Percentiles rank a stretch among this genome's conserved stretches.
phyloP scores from a whole-genome alignment of 805 yeast genomes.

The Lachancea sp. region DNA sequence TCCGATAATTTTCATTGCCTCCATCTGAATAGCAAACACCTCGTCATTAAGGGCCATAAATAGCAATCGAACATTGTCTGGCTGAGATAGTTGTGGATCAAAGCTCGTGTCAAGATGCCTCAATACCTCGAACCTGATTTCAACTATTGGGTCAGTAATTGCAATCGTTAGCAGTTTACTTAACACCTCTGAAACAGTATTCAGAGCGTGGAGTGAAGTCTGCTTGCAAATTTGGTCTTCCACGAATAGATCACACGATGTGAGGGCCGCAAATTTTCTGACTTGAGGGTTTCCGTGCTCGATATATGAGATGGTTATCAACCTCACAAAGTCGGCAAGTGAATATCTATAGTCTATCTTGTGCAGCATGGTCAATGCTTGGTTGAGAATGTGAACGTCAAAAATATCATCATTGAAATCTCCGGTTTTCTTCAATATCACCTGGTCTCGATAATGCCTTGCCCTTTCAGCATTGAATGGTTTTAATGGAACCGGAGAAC shows the following conservation, averaged over 20 bases:
- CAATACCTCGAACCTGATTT: constrained; percentile 75
- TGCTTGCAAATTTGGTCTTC: constrained; percentile 81
- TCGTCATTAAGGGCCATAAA: constrained; percentile 92
- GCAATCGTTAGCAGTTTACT: constrained; percentile 75
- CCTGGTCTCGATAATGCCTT: constrained; percentile 65
- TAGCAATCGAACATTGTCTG: constrained; percentile 76
- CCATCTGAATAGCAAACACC: constrained; percentile 71
- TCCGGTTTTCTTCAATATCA: constrained; percentile 65
- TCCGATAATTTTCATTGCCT: constrained; percentile 74
- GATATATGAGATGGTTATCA: constrained; percentile 75
- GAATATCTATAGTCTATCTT: constrained; percentile 70
- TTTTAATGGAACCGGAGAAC: constrained; percentile 64
- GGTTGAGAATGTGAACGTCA: constrained; percentile 53
- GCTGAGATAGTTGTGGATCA: constrained; percentile 91
- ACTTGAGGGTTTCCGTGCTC: constrained; percentile 76
- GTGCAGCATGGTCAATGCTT: constrained; percentile 72
- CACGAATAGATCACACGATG: constrained; percentile 69
- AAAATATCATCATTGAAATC: constrained; percentile 38
- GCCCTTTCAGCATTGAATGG: constrained; percentile 62
- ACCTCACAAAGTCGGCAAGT: constrained; percentile 79
- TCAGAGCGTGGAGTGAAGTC: constrained; percentile 71
- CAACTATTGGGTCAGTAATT: constrained; percentile 82
- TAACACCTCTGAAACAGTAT: constrained; percentile 78
- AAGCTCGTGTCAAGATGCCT: constrained; percentile 64
- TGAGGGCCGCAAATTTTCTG: constrained; percentile 75